Evolutionary conservation across 1,284 basidiomycete genomes (phyloP).

Genomic region (Ustilago xerochloae): DNA sequence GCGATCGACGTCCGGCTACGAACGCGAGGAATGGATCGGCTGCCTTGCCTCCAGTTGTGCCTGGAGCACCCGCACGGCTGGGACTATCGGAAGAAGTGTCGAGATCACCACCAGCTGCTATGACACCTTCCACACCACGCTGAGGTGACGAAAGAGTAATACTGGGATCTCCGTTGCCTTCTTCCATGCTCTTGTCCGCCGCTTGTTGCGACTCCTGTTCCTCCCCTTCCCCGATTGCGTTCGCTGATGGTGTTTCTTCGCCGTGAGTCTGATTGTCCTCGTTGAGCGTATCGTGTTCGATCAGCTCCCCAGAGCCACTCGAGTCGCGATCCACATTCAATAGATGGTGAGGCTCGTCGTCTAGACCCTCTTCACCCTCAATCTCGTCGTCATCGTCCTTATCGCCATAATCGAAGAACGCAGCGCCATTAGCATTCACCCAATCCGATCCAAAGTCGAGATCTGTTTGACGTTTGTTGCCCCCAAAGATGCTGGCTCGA

Average conservation of each 20-base stretch:
- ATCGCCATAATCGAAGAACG: constrained; percentile 48
- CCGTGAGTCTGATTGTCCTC: constrained; percentile 9
- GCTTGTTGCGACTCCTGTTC: constrained; percentile 10
- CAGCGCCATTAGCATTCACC: constrained; percentile 35
- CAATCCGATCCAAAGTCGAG: constrained; percentile 31
- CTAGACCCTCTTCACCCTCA: constrained; percentile 27
- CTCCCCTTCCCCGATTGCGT: not conserved
- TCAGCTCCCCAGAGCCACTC: constrained; percentile 39
- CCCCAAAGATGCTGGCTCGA: constrained; percentile 33
- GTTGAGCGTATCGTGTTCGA: constrained; percentile 40
- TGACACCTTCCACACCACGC: constrained; percentile 14
- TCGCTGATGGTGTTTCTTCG: not conserved
- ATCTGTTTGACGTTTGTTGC: constrained; percentile 19
- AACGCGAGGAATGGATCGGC: constrained; percentile 57
- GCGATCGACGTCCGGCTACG: constrained; percentile 47
- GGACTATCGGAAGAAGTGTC: constrained; percentile 21
- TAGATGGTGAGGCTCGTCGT: constrained; percentile 50
- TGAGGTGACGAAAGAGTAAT: constrained; percentile 48
- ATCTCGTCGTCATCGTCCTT: constrained; percentile 30
- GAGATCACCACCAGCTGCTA: not conserved
- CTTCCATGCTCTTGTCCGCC: constrained; percentile 43
- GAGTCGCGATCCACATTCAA: constrained; percentile 46
- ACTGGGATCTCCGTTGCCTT: constrained; percentile 2
- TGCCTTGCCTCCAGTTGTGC: constrained; percentile 5
- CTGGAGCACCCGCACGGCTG: constrained; percentile 4